Evolutionary conservation across 352 stramenopile species (phyloP).

Genomic region (Lagenidium sp.): DNA sequence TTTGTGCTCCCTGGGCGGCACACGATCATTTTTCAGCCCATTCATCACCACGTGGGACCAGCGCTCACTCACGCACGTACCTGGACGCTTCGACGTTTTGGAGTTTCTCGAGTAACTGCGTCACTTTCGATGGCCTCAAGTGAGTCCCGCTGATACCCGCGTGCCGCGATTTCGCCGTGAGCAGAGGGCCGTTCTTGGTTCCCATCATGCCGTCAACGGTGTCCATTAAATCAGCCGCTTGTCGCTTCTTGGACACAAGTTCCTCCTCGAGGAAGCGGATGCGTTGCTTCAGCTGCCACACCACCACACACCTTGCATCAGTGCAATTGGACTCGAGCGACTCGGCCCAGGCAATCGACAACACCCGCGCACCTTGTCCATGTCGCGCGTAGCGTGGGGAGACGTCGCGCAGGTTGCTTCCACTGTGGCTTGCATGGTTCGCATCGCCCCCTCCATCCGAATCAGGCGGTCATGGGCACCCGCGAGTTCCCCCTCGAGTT

Average conservation of each 20-base stretch:
- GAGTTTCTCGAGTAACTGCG: too few relatives aligned
- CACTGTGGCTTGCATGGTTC: conserved; percentile 33
- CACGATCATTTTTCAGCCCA: too few relatives aligned
- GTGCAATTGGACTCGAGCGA: too few relatives aligned
- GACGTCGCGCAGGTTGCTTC: conserved; percentile 10
- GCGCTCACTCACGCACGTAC: too few relatives aligned
- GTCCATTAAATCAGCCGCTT: conserved; percentile 22
- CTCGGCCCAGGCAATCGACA: not conserved
- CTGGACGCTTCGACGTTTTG: conserved; percentile 22
- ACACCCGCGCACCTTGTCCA: conserved; percentile 1
- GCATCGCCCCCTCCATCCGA: conserved; percentile 26
- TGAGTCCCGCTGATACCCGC: not conserved
- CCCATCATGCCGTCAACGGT: conserved; percentile 20
- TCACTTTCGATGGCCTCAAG: too few relatives aligned
- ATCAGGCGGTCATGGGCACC: conserved; percentile 40
- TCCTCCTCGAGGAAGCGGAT: conserved; percentile 37
- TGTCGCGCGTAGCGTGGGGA: not conserved
- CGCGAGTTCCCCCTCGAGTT: conserved; percentile 26
- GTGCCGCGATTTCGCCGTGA: not conserved
- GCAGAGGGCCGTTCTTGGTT: too few relatives aligned
- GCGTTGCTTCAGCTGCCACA: conserved; percentile 22
- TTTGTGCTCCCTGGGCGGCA: conserved; percentile 29
- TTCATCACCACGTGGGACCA: too few relatives aligned
- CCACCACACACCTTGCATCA: too few relatives aligned
- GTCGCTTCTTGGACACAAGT: conserved; percentile 21